Conservation (phyloP, 2,329 filamentous ascomycete genomes). For the Verticillium alfalfae region DNA sequence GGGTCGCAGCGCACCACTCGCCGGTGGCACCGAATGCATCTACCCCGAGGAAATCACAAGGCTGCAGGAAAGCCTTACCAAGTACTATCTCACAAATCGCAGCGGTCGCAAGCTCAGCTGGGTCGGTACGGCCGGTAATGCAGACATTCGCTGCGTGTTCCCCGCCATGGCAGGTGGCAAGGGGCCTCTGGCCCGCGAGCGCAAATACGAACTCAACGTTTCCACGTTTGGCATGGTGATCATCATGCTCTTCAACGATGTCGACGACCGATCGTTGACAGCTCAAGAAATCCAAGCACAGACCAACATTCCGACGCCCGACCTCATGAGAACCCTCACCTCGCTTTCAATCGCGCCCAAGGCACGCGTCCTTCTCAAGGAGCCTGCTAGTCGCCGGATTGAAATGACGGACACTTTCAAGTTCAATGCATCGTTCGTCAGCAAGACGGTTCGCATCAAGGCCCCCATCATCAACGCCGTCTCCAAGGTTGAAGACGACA, state of each 20-base stretch:
- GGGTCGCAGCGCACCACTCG: constrained; percentile 51
- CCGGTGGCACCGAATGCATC: constrained; percentile 51
- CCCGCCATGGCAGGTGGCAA: constrained; percentile 67
- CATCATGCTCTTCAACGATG: constrained; percentile 81
- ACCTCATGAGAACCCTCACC: constrained; percentile 73
- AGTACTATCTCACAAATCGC: constrained; percentile 82
- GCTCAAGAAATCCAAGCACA: constrained; percentile 77
- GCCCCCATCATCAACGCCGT: constrained; percentile 76
- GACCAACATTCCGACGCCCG: constrained; percentile 71
- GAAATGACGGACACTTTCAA: constrained; percentile 72
- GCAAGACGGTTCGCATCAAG: constrained; percentile 82
- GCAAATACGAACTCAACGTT: constrained; percentile 85
- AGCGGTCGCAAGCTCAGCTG: constrained; percentile 86
- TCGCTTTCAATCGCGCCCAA: constrained; percentile 80
- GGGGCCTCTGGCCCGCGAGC: constrained; percentile 52
- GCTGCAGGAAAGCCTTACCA: constrained; percentile 78
- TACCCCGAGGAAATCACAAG: constrained; percentile 71
- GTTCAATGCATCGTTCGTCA: constrained; percentile 78
- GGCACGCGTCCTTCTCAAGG: constrained; percentile 73
- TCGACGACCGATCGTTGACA: constrained; percentile 46
- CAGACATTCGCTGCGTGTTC: constrained; percentile 79
- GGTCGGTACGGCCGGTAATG: constrained; percentile 66
- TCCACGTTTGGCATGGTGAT: constrained; percentile 91
- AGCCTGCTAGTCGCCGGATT: constrained; percentile 72
- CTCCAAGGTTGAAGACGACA: constrained; percentile 77